Evolutionary conservation across 495 filamentous ascomycete species (phyloP).

Genomic region (Podospora pseudocomata): DNA sequence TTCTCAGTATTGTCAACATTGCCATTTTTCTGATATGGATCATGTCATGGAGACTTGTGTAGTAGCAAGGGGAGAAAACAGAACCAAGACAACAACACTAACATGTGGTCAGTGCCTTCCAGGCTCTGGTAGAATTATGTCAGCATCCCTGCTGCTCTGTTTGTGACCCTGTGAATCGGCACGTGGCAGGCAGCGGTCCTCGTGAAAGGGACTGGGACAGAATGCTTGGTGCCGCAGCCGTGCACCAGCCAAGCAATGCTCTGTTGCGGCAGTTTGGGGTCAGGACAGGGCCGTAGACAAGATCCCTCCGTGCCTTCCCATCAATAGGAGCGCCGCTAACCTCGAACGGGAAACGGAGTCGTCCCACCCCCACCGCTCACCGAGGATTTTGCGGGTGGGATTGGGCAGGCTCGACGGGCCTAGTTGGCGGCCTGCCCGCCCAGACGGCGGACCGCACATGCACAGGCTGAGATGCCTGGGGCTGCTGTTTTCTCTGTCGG

Average conservation of each 20-base stretch:
- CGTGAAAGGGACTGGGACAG: neutral
- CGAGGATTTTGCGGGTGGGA: neutral
- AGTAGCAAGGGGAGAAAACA: too few species aligned
- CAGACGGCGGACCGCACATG: neutral
- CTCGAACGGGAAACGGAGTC: neutral
- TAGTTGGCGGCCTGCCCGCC: neutral
- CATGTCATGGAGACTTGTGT: too few species aligned
- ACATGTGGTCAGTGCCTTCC: too few species aligned
- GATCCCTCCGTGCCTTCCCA: neutral
- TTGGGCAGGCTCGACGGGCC: neutral
- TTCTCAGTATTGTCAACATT: too few species aligned
- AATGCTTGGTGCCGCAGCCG: neutral
- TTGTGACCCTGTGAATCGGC: neutral
- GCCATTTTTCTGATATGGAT: too few species aligned
- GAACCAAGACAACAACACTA: too few species aligned
- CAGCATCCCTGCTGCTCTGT: neutral
- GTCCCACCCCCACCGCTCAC: neutral
- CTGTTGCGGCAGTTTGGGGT: neutral
- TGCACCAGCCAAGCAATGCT: neutral
- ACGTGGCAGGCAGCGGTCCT: neutral
- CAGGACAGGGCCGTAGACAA: neutral
- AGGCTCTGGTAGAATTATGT: too few species aligned
- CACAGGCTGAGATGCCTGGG: neutral
- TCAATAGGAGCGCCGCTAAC: neutral
- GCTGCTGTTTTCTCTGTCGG: neutral